phyloP scores from a whole-genome alignment of 2,329 filamentous ascomycete species.

The Aureobasidium sp. region DNA sequence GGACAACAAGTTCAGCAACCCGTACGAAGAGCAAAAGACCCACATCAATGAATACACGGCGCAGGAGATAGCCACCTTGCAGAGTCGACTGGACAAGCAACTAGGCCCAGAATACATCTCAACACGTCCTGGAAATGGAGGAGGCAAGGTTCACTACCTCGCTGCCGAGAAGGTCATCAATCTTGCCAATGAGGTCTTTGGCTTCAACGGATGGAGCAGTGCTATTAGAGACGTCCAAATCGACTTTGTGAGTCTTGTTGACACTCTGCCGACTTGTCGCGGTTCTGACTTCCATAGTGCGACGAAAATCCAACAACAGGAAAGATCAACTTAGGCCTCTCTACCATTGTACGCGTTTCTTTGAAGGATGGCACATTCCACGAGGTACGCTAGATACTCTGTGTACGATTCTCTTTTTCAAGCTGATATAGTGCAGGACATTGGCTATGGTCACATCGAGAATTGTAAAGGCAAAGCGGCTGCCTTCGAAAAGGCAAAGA shows the following conservation, averaged over 20 bases:
- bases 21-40: slow-evolving; percentile 67
- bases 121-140: slow-evolving; percentile 71
- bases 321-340: slow-evolving; percentile 77
- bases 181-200: slow-evolving; percentile 90
- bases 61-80: slow-evolving; percentile 80
- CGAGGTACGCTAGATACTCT: slow-evolving; percentile 46
- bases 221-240: slow-evolving; percentile 92
- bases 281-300: slow-evolving; percentile 39
- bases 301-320: slow-evolving; percentile 74
- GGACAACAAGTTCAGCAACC: slow-evolving; percentile 52
- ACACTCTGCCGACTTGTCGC: neutral
- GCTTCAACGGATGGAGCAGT: slow-evolving; percentile 96
- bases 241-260: slow-evolving; percentile 60
- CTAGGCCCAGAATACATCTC: slow-evolving; percentile 96
- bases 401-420: neutral
- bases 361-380: slow-evolving; percentile 92
- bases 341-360: slow-evolving; percentile 84
- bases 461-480: slow-evolving; percentile 93
- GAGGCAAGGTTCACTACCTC: slow-evolving; percentile 84
- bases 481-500: slow-evolving; percentile 97
- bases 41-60: slow-evolving; percentile 77
- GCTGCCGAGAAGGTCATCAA: slow-evolving; percentile 96
- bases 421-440: slow-evolving; percentile 49
- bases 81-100: slow-evolving; percentile 82
- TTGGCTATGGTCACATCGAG: slow-evolving; percentile 93